Evolutionary conservation across 1,139 yeast genomes (phyloP), one percentile per base, ranked within the genome.

Genomic region (Geotrichum europaeum): DNA sequence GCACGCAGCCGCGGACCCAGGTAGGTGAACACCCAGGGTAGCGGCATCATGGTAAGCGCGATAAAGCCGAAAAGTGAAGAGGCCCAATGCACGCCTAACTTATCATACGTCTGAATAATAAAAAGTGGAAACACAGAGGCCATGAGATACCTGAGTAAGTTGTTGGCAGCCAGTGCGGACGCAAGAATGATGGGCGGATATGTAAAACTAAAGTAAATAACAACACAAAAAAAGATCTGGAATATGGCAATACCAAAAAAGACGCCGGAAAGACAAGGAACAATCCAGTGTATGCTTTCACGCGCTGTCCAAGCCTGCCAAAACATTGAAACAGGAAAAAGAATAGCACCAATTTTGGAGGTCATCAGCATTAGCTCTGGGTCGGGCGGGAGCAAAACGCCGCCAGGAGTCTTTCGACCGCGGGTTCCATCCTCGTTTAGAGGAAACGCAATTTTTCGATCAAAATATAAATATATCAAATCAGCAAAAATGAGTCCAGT

Each of bases 111-210:
- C 61, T 82, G 82, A 25, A 82, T 76, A 2, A 86, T 84, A 72
- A 89, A 89, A 51, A 89, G 75, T 1, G 96, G 96, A 75, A 89
- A 89, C 0, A 87, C 83, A 7, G 88, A 87, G 9, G 90, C 90
- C 76, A 86, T 76, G 2, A 81, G 68, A 61, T 87, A 85, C 69
- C 96, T 79, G 58, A 86, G 76, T 64, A 89, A 80, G 49, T 89
- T 84, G 71, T 86, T 87, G 9, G 94, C 91, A 6, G 95, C 96
- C 72, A 88, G 78, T 1, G 90, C 95, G 10, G 90, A 84, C 0
- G 96, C 96, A 13, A 90, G 84, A 25, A 58, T 50, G 12, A 49
- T 36, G 2, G 60, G 55, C 84, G 92, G 91, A 64, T 80, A 84
- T 40, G 81, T 76, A 69, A 85, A 87, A 74, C 83, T 75, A 80